Evolutionary conservation across 139 green algal species (phyloP), one percentile per base, ranked within the genome.

Genomic region (Chlamydomonas asymmetrica): DNA sequence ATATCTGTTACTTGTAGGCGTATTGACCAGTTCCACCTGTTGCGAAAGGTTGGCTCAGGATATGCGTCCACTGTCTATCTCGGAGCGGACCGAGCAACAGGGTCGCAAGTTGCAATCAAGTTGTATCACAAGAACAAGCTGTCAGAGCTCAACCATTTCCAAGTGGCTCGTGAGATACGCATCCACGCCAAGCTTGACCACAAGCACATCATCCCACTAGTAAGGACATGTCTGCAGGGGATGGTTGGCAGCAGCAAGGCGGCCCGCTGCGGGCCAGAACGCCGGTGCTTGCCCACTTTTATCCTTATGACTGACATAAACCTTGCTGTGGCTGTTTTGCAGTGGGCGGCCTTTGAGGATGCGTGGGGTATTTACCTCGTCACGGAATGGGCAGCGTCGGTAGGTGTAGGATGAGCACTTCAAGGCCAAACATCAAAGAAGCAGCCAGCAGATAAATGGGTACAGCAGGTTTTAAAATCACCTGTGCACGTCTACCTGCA

Each of bases 271-370:
- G n/a, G n/a, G n/a, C n/a, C n/a, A n/a, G n/a, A n/a, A n/a, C n/a
- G n/a, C n/a, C n/a, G n/a, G n/a, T n/a, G n/a, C n/a, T n/a, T n/a
- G n/a, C n/a, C n/a, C n/a, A n/a, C 49, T 22, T 32, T 27, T 66
- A 38, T 31, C 59, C 59, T 66, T 27, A 29, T 66, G 23, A 31
- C 13, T 22, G n/a, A 66, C 27, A 38, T 66, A 13, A 16, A 16
- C 37, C 34, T 37, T n/a, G 16, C 34, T 10, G 13, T 25, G 18
- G 13, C 37, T 18, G 32, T 22, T 41, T 27, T 59, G 64, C 78
- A 89, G 81, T 90, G 81, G 71, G 81, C 85, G 20, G 82, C 85
- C 18, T 90, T 90, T 66, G 85, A 90, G 43, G 85, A 90, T 48
- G 59, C 84, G 35, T 80, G 79, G 37, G 81, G 76, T 23, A 76